Base-by-base conservation (phyloP, 331 rosid species). In the Malus hybrid region DNA sequence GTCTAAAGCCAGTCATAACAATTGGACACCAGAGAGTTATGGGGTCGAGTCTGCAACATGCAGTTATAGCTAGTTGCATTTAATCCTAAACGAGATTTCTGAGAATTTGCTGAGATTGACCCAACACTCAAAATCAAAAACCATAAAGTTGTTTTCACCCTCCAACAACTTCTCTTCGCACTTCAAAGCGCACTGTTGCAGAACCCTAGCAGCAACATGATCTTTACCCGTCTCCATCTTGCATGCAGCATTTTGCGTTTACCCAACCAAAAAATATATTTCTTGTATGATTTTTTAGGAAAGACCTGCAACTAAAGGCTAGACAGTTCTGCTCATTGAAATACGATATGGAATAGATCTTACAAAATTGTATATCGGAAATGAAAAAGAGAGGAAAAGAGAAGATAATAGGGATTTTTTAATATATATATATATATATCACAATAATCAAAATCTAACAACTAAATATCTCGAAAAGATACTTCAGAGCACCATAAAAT, bases 51-150 rank as follows among this genome's bases (percentile, higher is more conserved):
- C 55, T 50, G 55, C 8, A 31, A 31, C 42, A 28, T 56, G 70
- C 55, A 59, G 80, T 76, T 0, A 39, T 39, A 16, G 56, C 9
- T 50, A 69, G 18, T 2, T 27, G 63, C 73, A 78, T 82, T 84
- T 68, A 85, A 67, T 83, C 54, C 29, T 29, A 39, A 2, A 57
- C 28, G 19, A 32, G 12, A 46, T 54, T 50, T 3, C 68, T 54
- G 36, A 22, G 59, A 62, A 66, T 36, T 6, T 71, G 20, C 18
- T 7, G 48, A 20, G 34, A 62, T 16, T 28, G 32, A 71, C 70
- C 70, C 15, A 34, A 19, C 29, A 65, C 28, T 34, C 70, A 4
- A 24, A 65, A 33, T 32, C 0, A 19, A 65, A 34, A 65, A n/a
- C 28, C 52, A 19, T 19, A 65, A 62, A 65, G 69, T 20, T 1